Percentiles rank a stretch among this genome's conserved stretches.
phyloP scores from a whole-genome alignment of 192 early-diverging fungal genomes.

The Backusella westeae region DNA sequence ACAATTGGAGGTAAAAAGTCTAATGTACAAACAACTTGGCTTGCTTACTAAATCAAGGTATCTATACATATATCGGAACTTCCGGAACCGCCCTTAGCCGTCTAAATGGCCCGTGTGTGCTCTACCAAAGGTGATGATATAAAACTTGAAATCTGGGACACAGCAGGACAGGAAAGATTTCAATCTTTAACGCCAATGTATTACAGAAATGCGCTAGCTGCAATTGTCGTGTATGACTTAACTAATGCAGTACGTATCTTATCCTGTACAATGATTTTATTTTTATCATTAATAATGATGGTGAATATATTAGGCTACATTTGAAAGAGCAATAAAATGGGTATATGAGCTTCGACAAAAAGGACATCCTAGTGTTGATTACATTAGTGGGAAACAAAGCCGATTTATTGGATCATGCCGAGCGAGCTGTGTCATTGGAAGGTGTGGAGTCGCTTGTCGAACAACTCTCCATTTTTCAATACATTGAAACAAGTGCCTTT shows the following conservation, averaged over 20 bases:
- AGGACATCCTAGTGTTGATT: constrained; percentile 95
- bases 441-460: constrained; percentile 42
- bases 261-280: constrained; percentile 1
- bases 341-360: constrained; percentile 96
- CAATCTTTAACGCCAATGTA: constrained; percentile 91
- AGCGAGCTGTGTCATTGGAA: constrained; percentile 36
- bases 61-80: background rate
- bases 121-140: constrained; percentile 75
- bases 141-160: constrained; percentile 83
- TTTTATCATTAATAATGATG: background rate
- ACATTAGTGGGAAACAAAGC: constrained; percentile 96
- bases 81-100: constrained; percentile 43
- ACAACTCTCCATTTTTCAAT: constrained; percentile 75
- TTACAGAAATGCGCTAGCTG: constrained; percentile 95
- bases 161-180: constrained; percentile 96
- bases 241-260: constrained; percentile 59
- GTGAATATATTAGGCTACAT: constrained; percentile 52
- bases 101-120: constrained; percentile 89
- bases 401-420: constrained; percentile 55
- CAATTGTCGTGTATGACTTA: constrained; percentile 93
- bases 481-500: constrained; percentile 89
- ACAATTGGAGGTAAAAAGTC: constrained; percentile 78
- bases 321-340: constrained; percentile 94
- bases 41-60: background rate
- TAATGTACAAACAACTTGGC: background rate